Percentiles rank a stretch among this genome's conserved stretches.
Conservation (phyloP, 1,139 yeast genomes). For the Citeromyces siamensis region DNA sequence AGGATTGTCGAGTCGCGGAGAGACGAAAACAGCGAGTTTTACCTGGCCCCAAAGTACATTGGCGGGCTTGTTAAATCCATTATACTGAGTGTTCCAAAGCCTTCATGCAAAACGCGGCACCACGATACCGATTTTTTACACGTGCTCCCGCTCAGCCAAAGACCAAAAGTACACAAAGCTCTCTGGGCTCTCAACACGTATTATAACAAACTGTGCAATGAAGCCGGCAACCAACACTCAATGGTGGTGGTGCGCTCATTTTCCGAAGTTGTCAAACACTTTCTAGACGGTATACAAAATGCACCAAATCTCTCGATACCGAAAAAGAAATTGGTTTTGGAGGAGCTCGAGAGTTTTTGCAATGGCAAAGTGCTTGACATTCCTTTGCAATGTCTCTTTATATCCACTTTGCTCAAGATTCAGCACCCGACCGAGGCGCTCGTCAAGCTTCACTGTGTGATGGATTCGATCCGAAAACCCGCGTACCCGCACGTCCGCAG, state of each 20-base stretch:
- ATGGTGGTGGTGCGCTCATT: background rate
- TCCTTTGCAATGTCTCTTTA: background rate
- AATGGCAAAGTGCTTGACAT: background rate
- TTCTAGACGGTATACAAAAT: background rate
- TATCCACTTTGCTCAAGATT: background rate
- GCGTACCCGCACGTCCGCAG: background rate
- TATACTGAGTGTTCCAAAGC: background rate
- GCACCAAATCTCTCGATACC: background rate
- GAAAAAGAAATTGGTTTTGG: background rate
- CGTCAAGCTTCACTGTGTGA: background rate
- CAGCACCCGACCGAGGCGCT: conserved; percentile 2
- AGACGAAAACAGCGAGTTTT: background rate
- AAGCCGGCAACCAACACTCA: background rate
- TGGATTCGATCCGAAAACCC: background rate
- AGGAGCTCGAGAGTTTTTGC: background rate
- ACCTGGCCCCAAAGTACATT: background rate
- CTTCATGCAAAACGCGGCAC: background rate
- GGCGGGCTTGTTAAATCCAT: background rate
- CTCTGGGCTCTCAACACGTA: background rate
- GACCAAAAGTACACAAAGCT: background rate
- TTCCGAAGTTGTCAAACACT: background rate
- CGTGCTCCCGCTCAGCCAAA: background rate
- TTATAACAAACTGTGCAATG: background rate
- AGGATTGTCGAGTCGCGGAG: background rate
- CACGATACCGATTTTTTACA: background rate